Evolutionary conservation across 768 basidiomycete species (phyloP), one percentile per base, ranked within the genome.

Genomic region (Amanita pallidorosea): DNA sequence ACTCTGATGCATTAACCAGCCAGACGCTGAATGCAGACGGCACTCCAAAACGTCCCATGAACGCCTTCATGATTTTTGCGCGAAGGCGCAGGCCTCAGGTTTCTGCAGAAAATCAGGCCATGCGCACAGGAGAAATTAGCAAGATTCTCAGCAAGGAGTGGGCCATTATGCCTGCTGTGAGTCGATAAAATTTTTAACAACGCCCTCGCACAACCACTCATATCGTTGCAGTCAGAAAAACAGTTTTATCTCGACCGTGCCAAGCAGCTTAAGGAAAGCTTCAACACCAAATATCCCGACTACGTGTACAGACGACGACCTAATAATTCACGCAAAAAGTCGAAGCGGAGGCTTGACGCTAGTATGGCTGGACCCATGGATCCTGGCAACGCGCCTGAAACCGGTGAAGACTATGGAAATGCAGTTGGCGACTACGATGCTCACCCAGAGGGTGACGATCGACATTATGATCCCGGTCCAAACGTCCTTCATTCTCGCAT

Each of bases 1-100:
- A 70, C 50, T 60, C 67, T 50, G 65, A 67, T 49, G 68, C 81
- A 2, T 65, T 89, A 62, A 90, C 81, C 17, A 79, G 78, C 3
- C 88, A 91, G 65, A 81, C 85, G 12, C 75, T 91, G 52, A 92
- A 92, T 63, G 74, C 85, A 1, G 88, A 92, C 58, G 88, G 88
- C 23, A 90, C 88, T 43, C 88, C 88, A 22, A 90, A 90, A 63
- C 81, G 88, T 11, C 88, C 88, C 31, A 91, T 92, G 88, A 92
- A 92, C 64, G 88, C 88, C 18, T 92, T 92, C 70, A 91, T 92
- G 88, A 91, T 92, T 53, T 92, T 90, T 59, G 88, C 89, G 54
- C 79, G 88, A 20, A 76, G 83, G 47, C 75, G 88, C 52, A 71
- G 88, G 38, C 88, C 88, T 15, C 85, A 92, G 64, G 86, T 92